Conservation (phyloP, 768 basidiomycete species). For the Phaeolepiota aurea region DNA sequence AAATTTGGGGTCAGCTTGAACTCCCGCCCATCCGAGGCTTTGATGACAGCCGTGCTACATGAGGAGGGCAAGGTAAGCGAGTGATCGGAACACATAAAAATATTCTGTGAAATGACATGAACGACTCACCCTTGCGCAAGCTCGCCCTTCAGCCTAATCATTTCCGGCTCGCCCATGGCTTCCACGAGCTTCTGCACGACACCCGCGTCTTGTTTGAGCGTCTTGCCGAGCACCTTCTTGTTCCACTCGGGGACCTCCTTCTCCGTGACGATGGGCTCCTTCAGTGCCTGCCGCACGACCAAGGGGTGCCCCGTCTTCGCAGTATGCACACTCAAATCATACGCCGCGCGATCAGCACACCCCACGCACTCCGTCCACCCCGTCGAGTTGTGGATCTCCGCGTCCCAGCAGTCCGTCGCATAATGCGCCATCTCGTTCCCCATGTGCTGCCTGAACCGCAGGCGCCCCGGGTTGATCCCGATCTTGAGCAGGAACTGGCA, state of each 20-base stretch:
- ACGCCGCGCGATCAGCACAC: conserved; percentile 96
- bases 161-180: conserved; percentile 54
- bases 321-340: conserved; percentile 88
- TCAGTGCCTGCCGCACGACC: conserved; percentile 78
- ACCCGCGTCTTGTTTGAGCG: conserved; percentile 78
- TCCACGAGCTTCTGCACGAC: conserved; percentile 55
- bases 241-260: conserved; percentile 73
- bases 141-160: conserved; percentile 61
- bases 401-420: conserved; percentile 99
- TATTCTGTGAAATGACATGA: not conserved
- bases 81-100: conserved; percentile 4
- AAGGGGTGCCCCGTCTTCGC: conserved; percentile 77
- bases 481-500: conserved; percentile 85
- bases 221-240: conserved; percentile 85
- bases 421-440: conserved; percentile 99
- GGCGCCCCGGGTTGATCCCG: conserved; percentile 74
- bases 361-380: conserved; percentile 99
- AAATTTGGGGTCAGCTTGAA: conserved; percentile 68
- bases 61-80: conserved; percentile 4
- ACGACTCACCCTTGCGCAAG: conserved; percentile 62
- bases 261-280: conserved; percentile 79
- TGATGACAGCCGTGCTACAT: conserved; percentile 41
- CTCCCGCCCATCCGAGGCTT: conserved; percentile 50
- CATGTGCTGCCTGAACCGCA: conserved; percentile 98
- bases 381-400: conserved; percentile 85